Base-by-base conservation (phyloP, 805 yeast genomes). In the Candida saitoana region DNA sequence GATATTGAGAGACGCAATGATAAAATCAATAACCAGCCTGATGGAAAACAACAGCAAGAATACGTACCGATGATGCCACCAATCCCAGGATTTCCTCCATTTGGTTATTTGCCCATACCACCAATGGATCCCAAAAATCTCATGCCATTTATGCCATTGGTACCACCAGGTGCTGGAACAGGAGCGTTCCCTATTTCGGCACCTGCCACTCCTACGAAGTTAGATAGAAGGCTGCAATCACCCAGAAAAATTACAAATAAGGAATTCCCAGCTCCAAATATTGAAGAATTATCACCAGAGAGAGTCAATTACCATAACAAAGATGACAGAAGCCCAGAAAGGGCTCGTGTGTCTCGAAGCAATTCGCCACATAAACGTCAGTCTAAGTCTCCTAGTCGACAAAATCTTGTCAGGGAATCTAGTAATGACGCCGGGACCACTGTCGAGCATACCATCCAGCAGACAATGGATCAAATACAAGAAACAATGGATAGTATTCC, bases 31-130 rank as follows among this genome's bases (percentile, higher is more conserved):
- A 29, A 9, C 5, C n/a, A 29, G 5, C 12, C 32, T 12, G 32
- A 12, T 11, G 32, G 32, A 5, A 9, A 29, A 14, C 16, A 11
- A 9, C 5, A 29, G 16, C 32, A 29, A 29, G 7, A 29, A 14
- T 29, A 29, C 16, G 32, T 29, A 29, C 32, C 32, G 11, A 29
- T 29, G 32, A 29, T 29, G n/a, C 32, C 32, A 29, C 32, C 32
- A 29, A 9, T 29, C 11, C 27, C 27, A 7, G 27, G 27, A 6
- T 22, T 22, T 11, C 27, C 27, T 7, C 27, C 27, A 7, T 22
- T 22, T 11, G 27, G 27, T 22, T 22, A 22, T 22, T 7, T 22
- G 27, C 27, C 27, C 11, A 22, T 22, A 11, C 27, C 27, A 22
- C 9, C 9, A 11, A 22, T 22, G 27, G 27, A 22, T 22, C 27